Base-by-base conservation (phyloP, 768 basidiomycete genomes). In the Tricholomella constricta region DNA sequence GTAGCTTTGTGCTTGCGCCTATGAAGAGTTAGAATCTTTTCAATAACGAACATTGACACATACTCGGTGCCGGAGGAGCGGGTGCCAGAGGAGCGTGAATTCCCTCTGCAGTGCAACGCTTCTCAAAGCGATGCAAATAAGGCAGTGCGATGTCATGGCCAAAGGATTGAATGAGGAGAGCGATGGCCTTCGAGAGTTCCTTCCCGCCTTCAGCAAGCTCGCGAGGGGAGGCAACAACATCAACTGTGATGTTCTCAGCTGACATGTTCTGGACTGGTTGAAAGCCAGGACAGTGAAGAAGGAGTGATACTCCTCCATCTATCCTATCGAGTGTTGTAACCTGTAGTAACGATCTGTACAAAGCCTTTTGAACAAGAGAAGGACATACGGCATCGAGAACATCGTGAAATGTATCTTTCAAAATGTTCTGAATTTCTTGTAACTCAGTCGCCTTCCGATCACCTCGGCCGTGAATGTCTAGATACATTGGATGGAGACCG, bases 81-180 rank as follows among this genome's bases (percentile, higher is more conserved):
- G 42, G 32, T 17, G 40, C 42, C 22, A 17, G 15, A 31, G 44
- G 55, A 25, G 52, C 50, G 19, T 47, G 15, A 19, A 52, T 38
- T 17, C 31, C 44, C 32, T 53, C 45, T 26, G 38, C 14, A 26
- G 23, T 11, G 27, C 52, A 57, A 10, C 52, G 43, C 23, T 23
- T 22, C 31, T 38, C 31, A 19, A 60, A 60, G 29, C 20, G 40
- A 36, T 20, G 46, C 14, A 60, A 45, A 27, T 57, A 52, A 15
- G 59, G 52, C n/a, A 60, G 34, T 23, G 41, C 59, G 26, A 60
- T 32, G 26, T 54, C 52, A 44, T 42, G 48, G 23, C 48, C 52
- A 45, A 60, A 57, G 6, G 51, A 35, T 37, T 60, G 56, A 32
- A 57, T 40, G 23, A 57, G 31, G 23, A 54, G 22, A 14, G 53